Percentiles rank a stretch among this genome's conserved stretches.
Evolutionary conservation across 768 basidiomycete genomes (phyloP).

Genomic region (Obba rivulosa): DNA sequence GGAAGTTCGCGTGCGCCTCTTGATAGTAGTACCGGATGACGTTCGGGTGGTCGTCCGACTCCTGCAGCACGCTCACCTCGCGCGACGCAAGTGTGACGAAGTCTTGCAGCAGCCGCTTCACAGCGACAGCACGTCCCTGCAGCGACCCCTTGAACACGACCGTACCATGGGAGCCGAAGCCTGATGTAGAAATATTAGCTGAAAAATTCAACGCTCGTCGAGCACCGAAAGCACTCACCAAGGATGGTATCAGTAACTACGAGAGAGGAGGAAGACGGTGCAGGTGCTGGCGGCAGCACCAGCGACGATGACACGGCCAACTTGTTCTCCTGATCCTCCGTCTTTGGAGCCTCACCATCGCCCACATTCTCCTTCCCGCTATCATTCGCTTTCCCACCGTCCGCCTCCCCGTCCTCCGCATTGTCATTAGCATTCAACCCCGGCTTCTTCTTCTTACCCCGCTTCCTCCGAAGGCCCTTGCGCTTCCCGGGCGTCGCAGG

Average conservation of each 20-base stretch:
- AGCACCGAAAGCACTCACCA: constrained; percentile 41
- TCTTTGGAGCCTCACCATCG: constrained; percentile 3
- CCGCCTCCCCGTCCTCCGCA: constrained; percentile 13
- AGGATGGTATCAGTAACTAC: constrained; percentile 70
- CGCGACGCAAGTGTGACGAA: constrained; percentile 92
- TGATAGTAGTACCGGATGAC: constrained; percentile 99
- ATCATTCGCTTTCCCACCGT: constrained; percentile 20
- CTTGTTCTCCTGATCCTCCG: not conserved
- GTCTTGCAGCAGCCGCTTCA: constrained; percentile 92
- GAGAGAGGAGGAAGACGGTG: constrained; percentile 41
- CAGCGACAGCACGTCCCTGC: constrained; percentile 97
- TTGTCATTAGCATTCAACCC: constrained; percentile 4
- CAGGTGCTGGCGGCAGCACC: constrained; percentile 17
- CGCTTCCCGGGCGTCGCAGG: constrained; percentile 40
- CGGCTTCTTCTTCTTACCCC: constrained; percentile 28
- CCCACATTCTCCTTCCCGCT: constrained; percentile 15
- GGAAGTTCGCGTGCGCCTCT: constrained; percentile 87
- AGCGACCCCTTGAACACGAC: constrained; percentile 92
- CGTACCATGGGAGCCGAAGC: constrained; percentile 94
- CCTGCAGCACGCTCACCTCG: constrained; percentile 92
- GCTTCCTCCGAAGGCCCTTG: constrained; percentile 20
- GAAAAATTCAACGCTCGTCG: not conserved
- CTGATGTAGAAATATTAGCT: constrained; percentile 38
- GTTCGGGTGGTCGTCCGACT: constrained; percentile 97
- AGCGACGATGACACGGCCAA: constrained; percentile 14